Conservation (phyloP, 345 rosid genomes). For the Euphorbia tirucalli region DNA sequence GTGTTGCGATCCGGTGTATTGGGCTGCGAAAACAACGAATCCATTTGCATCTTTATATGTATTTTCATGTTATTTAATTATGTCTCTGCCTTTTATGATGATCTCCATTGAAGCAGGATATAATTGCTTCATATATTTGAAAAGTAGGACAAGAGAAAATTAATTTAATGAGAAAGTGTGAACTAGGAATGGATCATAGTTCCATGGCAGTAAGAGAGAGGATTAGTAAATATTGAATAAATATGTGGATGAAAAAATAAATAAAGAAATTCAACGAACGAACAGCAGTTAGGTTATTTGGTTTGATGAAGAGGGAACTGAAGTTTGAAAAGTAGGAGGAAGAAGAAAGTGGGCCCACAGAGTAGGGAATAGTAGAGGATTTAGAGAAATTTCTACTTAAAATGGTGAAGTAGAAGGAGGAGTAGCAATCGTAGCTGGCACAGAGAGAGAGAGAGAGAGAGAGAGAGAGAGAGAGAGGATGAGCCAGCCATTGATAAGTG, state of each 20-base stretch:
- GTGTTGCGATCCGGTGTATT: conserved; percentile 38
- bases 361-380: background rate
- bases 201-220: background rate
- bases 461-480: background rate
- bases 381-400: too few relatives aligned
- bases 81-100: conserved; percentile 4
- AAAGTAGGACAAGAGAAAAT: background rate
- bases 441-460: background rate
- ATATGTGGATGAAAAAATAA: background rate
- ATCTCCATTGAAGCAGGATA: too few relatives aligned
- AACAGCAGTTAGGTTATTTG: background rate
- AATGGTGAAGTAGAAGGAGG: background rate
- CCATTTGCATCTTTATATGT: conserved; percentile 37
- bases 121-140: too few relatives aligned
- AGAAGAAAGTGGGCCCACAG: background rate
- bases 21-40: conserved; percentile 40
- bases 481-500: background rate
- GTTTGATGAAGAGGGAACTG: background rate
- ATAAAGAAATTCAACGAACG: too few relatives aligned
- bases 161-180: background rate
- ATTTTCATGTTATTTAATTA: conserved; percentile 6
- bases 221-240: too few relatives aligned
- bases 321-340: background rate
- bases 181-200: background rate
- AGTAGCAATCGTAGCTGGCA: background rate